These are phyloP conservation scores for Kentomonas sorsogonicus DNA, from an alignment of 208 protist species.

Conservation along the genomic window DNA sequence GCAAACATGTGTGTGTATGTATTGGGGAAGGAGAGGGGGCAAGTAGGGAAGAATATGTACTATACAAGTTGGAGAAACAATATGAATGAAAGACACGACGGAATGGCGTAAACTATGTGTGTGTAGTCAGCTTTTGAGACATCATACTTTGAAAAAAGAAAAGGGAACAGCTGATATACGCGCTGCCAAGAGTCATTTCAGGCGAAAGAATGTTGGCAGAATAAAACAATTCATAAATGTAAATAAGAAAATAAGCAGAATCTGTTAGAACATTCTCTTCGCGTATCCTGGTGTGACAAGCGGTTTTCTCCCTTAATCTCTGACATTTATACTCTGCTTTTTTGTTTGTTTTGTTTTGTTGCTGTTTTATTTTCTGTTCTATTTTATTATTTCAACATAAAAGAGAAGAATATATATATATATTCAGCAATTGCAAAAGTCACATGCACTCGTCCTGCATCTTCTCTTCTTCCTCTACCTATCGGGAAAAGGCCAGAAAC, in stretches of 20 bases:
- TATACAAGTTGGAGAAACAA: constrained; percentile 7
- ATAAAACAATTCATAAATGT: too few species aligned
- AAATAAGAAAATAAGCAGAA: too few species aligned
- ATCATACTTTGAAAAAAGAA: too few species aligned
- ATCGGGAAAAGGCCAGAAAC: too few species aligned
- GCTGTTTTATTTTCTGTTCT: constrained; percentile 5
- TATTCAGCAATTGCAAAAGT: background rate
- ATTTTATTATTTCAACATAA: background rate
- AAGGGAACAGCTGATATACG: background rate
- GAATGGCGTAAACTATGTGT: background rate
- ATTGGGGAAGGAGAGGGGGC: background rate
- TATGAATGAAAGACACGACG: constrained; percentile 7
- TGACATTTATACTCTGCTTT: background rate
- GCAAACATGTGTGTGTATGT: constrained; percentile 3
- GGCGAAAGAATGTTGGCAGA: too few species aligned
- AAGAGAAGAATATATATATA: constrained; percentile 2
- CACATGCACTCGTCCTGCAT: too few species aligned
- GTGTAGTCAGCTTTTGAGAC: too few species aligned
- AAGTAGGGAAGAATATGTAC: background rate
- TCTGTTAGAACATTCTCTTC: too few species aligned
- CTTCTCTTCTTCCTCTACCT: too few species aligned
- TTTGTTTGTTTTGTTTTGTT: background rate
- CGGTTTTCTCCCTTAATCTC: constrained; percentile 2
- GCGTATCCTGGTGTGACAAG: background rate
- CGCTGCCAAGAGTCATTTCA: too few species aligned